Evolutionary conservation across 345 rosid species (phyloP).

Genomic region (Melaleuca alternifolia): DNA sequence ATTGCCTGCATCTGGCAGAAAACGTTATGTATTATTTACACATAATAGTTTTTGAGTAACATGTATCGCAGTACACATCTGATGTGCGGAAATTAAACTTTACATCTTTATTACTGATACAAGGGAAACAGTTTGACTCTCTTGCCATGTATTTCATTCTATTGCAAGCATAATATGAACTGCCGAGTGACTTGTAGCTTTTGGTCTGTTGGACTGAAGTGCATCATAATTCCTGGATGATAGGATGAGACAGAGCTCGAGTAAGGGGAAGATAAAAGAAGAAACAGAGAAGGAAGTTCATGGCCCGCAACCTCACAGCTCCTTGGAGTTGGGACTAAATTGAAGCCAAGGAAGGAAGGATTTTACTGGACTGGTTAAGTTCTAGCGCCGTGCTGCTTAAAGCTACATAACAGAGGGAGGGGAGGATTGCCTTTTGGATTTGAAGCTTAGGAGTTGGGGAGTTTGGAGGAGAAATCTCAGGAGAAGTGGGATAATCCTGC

Average conservation of each 20-base stretch:
- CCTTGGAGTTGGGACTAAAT: neutral
- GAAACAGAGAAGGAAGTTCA: constrained; percentile 3
- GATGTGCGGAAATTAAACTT: neutral
- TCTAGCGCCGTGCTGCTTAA: constrained; percentile 1
- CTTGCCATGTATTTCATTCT: neutral
- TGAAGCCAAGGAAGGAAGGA: constrained; percentile 6
- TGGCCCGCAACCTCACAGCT: constrained; percentile 6
- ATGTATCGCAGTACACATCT: neutral
- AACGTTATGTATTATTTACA: neutral
- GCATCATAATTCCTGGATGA: neutral
- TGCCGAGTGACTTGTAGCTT: neutral
- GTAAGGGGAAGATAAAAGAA: neutral
- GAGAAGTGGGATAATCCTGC: neutral
- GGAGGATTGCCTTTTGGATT: constrained; percentile 8
- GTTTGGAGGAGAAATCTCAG: constrained; percentile 5
- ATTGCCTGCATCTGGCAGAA: neutral
- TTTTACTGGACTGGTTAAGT: neutral
- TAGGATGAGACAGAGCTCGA: neutral
- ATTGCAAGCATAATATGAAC: neutral
- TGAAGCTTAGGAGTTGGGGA: constrained; percentile 16
- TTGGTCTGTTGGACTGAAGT: neutral
- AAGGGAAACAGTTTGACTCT: neutral
- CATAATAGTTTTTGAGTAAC: neutral
- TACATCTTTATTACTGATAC: neutral
- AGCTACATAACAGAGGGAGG: neutral